Base-by-base conservation (phyloP, 352 stramenopile genomes). In the Pythium dissimile region DNA sequence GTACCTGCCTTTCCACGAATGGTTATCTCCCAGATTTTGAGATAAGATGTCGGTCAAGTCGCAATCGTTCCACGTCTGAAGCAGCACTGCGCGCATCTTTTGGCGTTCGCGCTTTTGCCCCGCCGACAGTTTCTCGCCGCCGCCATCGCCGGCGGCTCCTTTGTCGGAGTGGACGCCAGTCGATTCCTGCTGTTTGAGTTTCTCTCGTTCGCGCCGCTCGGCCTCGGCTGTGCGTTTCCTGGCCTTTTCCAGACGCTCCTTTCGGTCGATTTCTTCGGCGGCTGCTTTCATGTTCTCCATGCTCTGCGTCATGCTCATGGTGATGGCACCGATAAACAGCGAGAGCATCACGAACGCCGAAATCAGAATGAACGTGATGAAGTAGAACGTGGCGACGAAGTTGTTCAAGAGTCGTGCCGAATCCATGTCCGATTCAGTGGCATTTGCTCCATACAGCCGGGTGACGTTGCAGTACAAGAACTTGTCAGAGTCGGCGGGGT, bases 301-400 rank as follows among this genome's bases (percentile, higher is more conserved):
- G 32, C 80, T 92, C 57, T 95, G 67, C 10, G 85, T 94, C 86
- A 96, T 96, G 43, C 74, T 88, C 86, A 96, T 95, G 7, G 86
- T 96, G 47, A 96, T 92, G 45, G 86, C 84, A 76, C 86, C 86
- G 53, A 96, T 92, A 54, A 96, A 95, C 44, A 95, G 83, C 38
- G 79, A 92, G 27, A 96, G 80, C 85, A 95, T 95, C 45, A 96
- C 86, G 23, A 96, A 89, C 9, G 86, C 83, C 1, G 86, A 93
- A 30, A 95, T 79, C 34, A 95, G 55, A 45, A 95, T 87, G 54
- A 95, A 95, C n/a, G 78, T 91, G 57, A 95, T 75, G 47, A 90
- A 95, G 48, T 93, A 95, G 5, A 90, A 52, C 4, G 73, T 64
- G 5, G 77, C 79, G 30, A 88, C 64, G 44, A 88, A 58, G 39